phyloP scores from a whole-genome alignment of 2,329 filamentous ascomycete species.

The Ascochyta viciae-villosae region DNA sequence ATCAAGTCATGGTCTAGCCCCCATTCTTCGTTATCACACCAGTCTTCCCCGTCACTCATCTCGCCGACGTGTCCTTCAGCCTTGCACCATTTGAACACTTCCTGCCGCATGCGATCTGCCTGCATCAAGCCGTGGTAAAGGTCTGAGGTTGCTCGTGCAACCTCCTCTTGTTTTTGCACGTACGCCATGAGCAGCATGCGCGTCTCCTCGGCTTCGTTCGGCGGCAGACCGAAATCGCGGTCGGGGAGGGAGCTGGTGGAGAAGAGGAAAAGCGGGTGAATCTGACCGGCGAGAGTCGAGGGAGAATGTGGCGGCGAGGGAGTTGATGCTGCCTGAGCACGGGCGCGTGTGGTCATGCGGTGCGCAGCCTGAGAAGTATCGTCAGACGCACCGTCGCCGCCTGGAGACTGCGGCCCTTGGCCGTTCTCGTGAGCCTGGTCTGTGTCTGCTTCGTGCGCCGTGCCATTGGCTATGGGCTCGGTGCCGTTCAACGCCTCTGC shows the following conservation, averaged over 20 bases:
- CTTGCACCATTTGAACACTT: constrained; percentile 77
- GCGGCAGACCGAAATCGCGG: constrained; percentile 74
- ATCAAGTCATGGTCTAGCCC: constrained; percentile 74
- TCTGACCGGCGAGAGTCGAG: constrained; percentile 59
- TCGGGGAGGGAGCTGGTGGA: constrained; percentile 69
- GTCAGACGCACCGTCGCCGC: constrained; percentile 50
- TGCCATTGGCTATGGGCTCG: constrained; percentile 32
- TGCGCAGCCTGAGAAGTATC: constrained; percentile 54
- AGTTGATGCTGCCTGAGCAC: constrained; percentile 55
- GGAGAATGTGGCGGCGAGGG: constrained; percentile 55
- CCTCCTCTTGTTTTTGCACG: constrained; percentile 86
- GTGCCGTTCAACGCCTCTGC: constrained; percentile 25
- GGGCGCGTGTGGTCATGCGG: constrained; percentile 63
- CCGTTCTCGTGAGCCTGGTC: constrained; percentile 34
- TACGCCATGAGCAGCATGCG: constrained; percentile 76
- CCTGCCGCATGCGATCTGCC: constrained; percentile 74
- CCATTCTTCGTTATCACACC: constrained; percentile 86
- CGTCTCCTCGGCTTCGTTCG: constrained; percentile 78
- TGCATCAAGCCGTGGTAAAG: constrained; percentile 75
- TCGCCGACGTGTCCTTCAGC: constrained; percentile 79
- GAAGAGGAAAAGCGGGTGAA: constrained; percentile 78
- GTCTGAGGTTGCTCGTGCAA: constrained; percentile 72
- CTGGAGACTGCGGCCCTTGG: constrained; percentile 28
- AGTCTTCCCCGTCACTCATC: constrained; percentile 88
- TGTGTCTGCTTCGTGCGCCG: constrained; percentile 19